Evolutionary conservation across 495 filamentous ascomycete species (phyloP), one percentile per base, ranked within the genome.

Genomic region (Penicillium pulvis): DNA sequence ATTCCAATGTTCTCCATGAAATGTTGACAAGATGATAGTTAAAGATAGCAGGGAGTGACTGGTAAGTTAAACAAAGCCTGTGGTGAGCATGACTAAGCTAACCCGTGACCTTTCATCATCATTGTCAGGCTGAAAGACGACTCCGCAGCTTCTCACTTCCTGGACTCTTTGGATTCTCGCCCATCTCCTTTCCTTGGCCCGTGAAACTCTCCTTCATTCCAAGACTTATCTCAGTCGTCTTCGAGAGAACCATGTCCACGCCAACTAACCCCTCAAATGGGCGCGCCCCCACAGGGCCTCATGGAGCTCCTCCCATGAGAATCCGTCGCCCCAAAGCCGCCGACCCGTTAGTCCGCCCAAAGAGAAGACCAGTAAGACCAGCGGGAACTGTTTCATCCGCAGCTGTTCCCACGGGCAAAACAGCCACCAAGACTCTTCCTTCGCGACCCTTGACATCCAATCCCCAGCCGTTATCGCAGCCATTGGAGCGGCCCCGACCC

Each of bases 261-360:
- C 68, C 75, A 42, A 70, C 68, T 14, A 74, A 72, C 52, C 60
- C 69, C 24, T 60, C 71, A 14, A 69, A 62, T 51, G 60, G 59
- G 55, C 71, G 67, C 14, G 64, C 70, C 17, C 68, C 70, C 53
- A 68, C 70, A 3, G 68, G 61, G 19, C 52, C 69, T 31, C 73
- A 74, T 63, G 75, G 71, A 45, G 69, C 69, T 43, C 75, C 73
- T 1, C 63, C 67, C 6, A 72, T 74, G 71, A 68, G 68, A 44
- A 76, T 79, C 43, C 75, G 77, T 28, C 73, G 75, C 24, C 81
- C 79, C 26, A 81, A 79, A 59, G 71, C 74, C 49, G 84, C 80
- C 59, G 87, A 94, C 64, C 89, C 90, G 3, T 73, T 91, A 16
- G 83, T 90, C 20, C 79, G 87, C 53, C 81, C 85, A 24, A 90